A percentile compares a stretch with the other conserved stretches of the same genome.
phyloP scores from a whole-genome alignment of 2,329 filamentous ascomycete species.

The Fusarium guadeloupense region DNA sequence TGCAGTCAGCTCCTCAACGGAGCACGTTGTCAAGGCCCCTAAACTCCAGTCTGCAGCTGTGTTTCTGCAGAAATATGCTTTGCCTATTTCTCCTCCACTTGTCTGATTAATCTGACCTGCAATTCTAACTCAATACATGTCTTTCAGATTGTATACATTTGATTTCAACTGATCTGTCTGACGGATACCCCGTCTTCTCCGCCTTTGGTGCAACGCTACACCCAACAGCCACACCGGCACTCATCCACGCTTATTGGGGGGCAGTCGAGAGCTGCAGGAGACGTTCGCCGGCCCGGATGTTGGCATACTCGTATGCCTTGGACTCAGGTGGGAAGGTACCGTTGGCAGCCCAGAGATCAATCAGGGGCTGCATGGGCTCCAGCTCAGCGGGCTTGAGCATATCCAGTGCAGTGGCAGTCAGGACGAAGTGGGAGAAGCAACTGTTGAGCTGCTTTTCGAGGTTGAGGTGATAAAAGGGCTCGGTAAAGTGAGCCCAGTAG shows the following conservation, averaged over 20 bases:
- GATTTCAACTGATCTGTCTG: constrained; percentile 16
- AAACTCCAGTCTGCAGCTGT: constrained; percentile 40
- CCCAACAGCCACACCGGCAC: constrained; percentile 3
- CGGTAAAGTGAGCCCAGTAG: constrained; percentile 94
- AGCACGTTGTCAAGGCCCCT: constrained; percentile 28
- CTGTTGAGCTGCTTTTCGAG: constrained; percentile 84
- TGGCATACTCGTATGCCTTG: constrained; percentile 72
- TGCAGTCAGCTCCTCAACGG: constrained; percentile 24
- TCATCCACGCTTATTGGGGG: constrained; percentile 37
- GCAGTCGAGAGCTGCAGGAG: constrained; percentile 60
- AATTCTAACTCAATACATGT: constrained; percentile 26
- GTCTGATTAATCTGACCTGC: constrained; percentile 10
- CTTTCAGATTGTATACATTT: constrained; percentile 35
- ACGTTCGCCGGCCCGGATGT: constrained; percentile 67
- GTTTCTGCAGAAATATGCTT: constrained; percentile 35
- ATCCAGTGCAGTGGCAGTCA: constrained; percentile 81
- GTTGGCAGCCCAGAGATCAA: constrained; percentile 90
- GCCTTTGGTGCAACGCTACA: constrained; percentile 23
- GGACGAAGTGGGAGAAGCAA: constrained; percentile 86
- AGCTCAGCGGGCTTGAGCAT: constrained; percentile 89
- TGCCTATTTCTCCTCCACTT: constrained; percentile 1
- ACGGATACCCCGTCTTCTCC: constrained; percentile 24
- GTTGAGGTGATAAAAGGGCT: constrained; percentile 85
- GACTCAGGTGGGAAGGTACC: constrained; percentile 84
- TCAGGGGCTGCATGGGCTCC: constrained; percentile 94